Percentiles rank a stretch among this genome's conserved stretches.
Evolutionary conservation across 1,284 basidiomycete genomes (phyloP).

Genomic region (Exsudoporus floridanus): DNA sequence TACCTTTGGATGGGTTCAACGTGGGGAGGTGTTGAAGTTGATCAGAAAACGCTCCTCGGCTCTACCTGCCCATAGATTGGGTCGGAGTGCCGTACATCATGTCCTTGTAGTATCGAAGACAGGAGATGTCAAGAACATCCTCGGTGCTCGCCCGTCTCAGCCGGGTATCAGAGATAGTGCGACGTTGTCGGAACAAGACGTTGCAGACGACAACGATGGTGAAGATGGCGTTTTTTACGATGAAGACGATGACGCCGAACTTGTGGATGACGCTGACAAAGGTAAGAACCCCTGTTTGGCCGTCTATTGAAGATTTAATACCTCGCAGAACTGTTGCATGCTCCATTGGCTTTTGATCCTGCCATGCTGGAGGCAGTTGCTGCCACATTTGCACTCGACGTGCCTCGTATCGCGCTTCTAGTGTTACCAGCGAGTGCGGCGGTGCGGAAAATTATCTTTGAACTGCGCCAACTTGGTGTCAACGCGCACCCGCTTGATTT

Average conservation of each 20-base stretch:
- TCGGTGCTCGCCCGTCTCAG: slow-evolving; percentile 26
- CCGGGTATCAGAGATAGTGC: not conserved
- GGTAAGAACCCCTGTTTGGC: slow-evolving; percentile 17
- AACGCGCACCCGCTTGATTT: slow-evolving; percentile 64
- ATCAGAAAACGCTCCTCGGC: slow-evolving; percentile 32
- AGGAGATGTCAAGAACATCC: slow-evolving; percentile 52
- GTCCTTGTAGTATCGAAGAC: slow-evolving; percentile 58
- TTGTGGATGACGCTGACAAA: slow-evolving; percentile 24
- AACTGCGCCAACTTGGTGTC: slow-evolving; percentile 63
- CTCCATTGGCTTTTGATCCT: slow-evolving; percentile 53
- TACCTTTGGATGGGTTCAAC: slow-evolving; percentile 56
- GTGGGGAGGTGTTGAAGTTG: slow-evolving; percentile 47
- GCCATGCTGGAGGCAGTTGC: slow-evolving; percentile 65
- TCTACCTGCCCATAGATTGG: slow-evolving; percentile 26
- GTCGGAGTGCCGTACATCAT: slow-evolving; percentile 49
- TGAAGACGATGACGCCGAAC: slow-evolving; percentile 24
- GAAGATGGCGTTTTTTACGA: slow-evolving; percentile 20
- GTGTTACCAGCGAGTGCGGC: slow-evolving; percentile 61
- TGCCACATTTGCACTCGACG: slow-evolving; percentile 67
- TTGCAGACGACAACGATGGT: slow-evolving; percentile 8
- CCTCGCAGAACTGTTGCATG: slow-evolving; percentile 44
- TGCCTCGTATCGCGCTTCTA: slow-evolving; percentile 63
- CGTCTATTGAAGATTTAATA: slow-evolving; percentile 4
- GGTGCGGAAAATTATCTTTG: slow-evolving; percentile 59
- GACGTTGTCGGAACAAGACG: not conserved